Conservation (phyloP, 176 grass and related monocot species). For the Eleusine coracana region DNA sequence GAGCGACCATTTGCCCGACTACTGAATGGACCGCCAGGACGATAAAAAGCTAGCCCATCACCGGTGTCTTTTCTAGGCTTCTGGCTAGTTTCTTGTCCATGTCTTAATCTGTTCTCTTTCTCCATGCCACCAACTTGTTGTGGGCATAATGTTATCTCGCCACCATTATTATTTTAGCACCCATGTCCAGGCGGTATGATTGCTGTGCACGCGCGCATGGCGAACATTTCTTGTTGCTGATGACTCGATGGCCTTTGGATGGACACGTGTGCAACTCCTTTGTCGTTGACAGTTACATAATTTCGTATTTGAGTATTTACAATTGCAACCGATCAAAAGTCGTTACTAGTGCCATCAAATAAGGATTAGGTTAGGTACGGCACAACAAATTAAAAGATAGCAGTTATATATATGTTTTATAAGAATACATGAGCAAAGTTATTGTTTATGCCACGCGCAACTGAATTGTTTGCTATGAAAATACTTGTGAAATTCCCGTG, state of each 20-base stretch:
- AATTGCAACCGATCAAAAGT: too few relatives aligned
- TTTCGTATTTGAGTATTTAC: too few relatives aligned
- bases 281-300: neutral
- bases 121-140: neutral
- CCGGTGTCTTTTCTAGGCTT: neutral
- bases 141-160: neutral
- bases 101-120: neutral
- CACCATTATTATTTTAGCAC: neutral
- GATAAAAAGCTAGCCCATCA: constrained; percentile 11
- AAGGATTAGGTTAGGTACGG: too few relatives aligned
- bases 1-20: constrained; percentile 14
- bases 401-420: too few relatives aligned
- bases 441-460: too few relatives aligned
- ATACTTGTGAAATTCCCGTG: too few relatives aligned
- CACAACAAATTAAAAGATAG: too few relatives aligned
- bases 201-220: neutral
- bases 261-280: constrained; percentile 25
- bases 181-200: neutral
- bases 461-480: too few relatives aligned
- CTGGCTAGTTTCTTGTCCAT: neutral
- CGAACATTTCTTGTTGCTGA: neutral
- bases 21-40: constrained; percentile 35
- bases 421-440: too few relatives aligned
- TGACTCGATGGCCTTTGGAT: neutral
- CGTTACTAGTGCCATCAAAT: too few relatives aligned